Percentiles rank a stretch among this genome's conserved stretches.
These are phyloP conservation scores for Exutisphaerella laricina DNA, from an alignment of 2,329 filamentous ascomycete species.

Conservation along the genomic window DNA sequence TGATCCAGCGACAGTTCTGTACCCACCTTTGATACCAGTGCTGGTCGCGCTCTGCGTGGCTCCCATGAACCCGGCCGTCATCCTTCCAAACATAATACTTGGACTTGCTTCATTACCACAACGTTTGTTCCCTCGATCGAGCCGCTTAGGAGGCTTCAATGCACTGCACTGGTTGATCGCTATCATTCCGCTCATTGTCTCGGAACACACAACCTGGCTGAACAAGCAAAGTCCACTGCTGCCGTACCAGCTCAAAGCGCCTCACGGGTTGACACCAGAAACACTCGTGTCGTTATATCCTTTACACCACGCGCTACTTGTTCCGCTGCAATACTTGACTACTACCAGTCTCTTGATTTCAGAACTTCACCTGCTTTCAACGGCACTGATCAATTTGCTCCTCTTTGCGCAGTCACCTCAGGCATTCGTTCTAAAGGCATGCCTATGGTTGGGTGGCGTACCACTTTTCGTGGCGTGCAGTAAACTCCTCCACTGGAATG, in stretches of 20 bases:
- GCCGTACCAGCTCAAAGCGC: slow-evolving; percentile 20
- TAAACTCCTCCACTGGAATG: slow-evolving; percentile 72
- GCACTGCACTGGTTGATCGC: slow-evolving; percentile 74
- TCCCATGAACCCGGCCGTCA: slow-evolving; percentile 52
- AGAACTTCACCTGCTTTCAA: slow-evolving; percentile 81
- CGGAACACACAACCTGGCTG: slow-evolving; percentile 40
- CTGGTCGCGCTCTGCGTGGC: slow-evolving; percentile 71
- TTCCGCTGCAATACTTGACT: slow-evolving; percentile 70
- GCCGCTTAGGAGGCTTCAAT: slow-evolving; percentile 54
- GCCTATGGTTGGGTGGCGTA: slow-evolving; percentile 60
- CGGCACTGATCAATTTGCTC: slow-evolving; percentile 73
- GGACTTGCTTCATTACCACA: slow-evolving; percentile 71
- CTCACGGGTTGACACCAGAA: slow-evolving; percentile 45
- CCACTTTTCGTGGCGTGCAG: slow-evolving; percentile 67
- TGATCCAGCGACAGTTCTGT: slow-evolving; percentile 86
- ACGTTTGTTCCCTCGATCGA: slow-evolving; percentile 61
- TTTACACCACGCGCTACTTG: slow-evolving; percentile 71
- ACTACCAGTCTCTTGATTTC: slow-evolving; percentile 82
- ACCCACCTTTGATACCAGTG: slow-evolving; percentile 70
- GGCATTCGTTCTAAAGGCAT: slow-evolving; percentile 38
- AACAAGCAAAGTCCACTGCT: slow-evolving; percentile 25
- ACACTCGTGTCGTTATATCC: slow-evolving; percentile 66
- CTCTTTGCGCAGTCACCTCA: slow-evolving; percentile 64
- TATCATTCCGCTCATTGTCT: slow-evolving; percentile 59
- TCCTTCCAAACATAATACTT: slow-evolving; percentile 78